phyloP scores from a whole-genome alignment of 2,329 filamentous ascomycete genomes.

The Didymella glomerata region DNA sequence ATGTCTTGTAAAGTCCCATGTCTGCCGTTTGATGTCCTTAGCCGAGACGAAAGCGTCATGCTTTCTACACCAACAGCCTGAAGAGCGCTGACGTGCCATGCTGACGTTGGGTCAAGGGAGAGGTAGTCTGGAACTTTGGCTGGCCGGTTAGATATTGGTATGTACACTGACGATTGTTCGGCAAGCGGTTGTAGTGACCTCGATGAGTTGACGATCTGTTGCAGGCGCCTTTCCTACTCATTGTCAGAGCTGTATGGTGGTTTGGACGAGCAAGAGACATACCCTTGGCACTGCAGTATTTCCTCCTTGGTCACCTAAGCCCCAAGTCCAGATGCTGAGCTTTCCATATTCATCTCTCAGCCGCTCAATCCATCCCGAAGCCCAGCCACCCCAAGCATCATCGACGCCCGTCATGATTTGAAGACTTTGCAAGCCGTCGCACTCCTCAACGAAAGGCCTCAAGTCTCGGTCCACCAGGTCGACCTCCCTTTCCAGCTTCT shows the following conservation, averaged over 20 bases:
- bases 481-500: constrained; percentile 62
- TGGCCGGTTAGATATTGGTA: constrained; percentile 74
- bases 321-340: constrained; percentile 86
- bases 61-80: constrained; percentile 80
- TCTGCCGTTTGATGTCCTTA: constrained; percentile 59
- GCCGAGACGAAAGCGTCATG: constrained; percentile 76
- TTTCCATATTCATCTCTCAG: constrained; percentile 93
- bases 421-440: constrained; percentile 88
- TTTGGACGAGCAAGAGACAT: constrained; percentile 20
- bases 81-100: constrained; percentile 83
- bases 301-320: constrained; percentile 68
- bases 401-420: constrained; percentile 68
- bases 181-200: constrained; percentile 74
- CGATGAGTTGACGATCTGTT: constrained; percentile 77
- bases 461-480: constrained; percentile 90
- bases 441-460: constrained; percentile 88
- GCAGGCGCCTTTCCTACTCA: constrained; percentile 66
- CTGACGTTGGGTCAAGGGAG: constrained; percentile 67
- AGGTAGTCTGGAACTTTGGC: constrained; percentile 65
- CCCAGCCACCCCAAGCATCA: constrained; percentile 61
- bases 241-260: constrained; percentile 23
- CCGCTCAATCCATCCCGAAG: constrained; percentile 63
- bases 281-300: constrained; percentile 50
- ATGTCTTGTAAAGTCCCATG: constrained; percentile 68
- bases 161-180: constrained; percentile 76